Evolutionary conservation across 495 filamentous ascomycete genomes (phyloP).

Genomic region (Amphirosellinia nigrospora): DNA sequence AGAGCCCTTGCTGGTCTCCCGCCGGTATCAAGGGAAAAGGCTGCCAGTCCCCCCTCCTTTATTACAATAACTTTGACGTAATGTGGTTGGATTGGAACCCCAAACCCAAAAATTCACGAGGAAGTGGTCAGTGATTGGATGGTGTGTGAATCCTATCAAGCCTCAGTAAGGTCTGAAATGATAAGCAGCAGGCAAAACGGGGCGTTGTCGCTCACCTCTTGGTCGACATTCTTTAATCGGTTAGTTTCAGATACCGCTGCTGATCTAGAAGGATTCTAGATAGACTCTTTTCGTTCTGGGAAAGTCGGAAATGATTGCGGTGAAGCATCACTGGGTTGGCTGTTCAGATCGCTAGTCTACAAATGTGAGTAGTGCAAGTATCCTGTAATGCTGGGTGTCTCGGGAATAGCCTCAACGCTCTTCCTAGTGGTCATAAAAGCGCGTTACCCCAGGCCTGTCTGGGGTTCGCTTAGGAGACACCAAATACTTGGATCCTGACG

Average conservation of each 20-base stretch:
- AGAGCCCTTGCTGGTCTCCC: not conserved
- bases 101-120: not conserved
- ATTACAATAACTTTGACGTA: not conserved
- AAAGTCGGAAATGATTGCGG: slow-evolving; percentile 19
- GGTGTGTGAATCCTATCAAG: slow-evolving; percentile 2
- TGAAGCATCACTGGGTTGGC: slow-evolving; percentile 34
- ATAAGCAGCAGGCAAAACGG: slow-evolving; percentile 29
- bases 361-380: not conserved
- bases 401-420: not conserved
- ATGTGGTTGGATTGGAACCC: not conserved
- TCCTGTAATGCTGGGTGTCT: not conserved
- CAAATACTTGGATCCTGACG: not conserved
- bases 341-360: not conserved
- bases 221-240: slow-evolving; percentile 4
- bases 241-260: slow-evolving; percentile 16
- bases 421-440: slow-evolving; percentile 22
- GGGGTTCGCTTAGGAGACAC: slow-evolving; percentile 18
- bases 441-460: slow-evolving; percentile 8
- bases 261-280: slow-evolving; percentile 36
- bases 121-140: not conserved
- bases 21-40: not conserved
- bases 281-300: slow-evolving; percentile 34
- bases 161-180: not conserved
- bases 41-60: not conserved
- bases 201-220: slow-evolving; percentile 20